phyloP scores from a whole-genome alignment of 495 filamentous ascomycete species.

The Apodospora peruviana region DNA sequence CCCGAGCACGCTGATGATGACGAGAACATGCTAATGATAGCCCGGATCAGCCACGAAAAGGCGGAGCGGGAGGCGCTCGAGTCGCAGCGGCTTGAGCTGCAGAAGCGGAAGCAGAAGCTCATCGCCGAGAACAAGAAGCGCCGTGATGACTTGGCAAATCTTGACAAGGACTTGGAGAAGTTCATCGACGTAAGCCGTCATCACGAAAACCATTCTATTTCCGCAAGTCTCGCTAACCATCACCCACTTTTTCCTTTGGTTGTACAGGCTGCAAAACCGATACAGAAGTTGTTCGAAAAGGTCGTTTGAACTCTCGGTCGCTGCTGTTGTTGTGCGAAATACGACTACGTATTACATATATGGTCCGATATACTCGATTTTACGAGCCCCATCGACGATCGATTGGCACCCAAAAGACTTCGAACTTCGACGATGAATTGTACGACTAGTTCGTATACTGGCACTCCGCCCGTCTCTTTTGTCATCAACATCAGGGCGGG shows the following conservation, averaged over 20 bases:
- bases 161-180: constrained; percentile 85
- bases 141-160: constrained; percentile 82
- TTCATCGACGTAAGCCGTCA: constrained; percentile 66
- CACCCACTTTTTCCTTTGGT: background rate
- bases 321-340: too few species aligned
- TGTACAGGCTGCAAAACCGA: constrained; percentile 71
- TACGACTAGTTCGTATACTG: too few species aligned
- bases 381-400: too few species aligned
- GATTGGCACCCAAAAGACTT: too few species aligned
- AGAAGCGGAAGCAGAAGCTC: constrained; percentile 85
- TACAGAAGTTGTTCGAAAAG: constrained; percentile 78
- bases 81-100: constrained; percentile 73
- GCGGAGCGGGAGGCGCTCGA: constrained; percentile 81
- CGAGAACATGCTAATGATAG: constrained; percentile 79
- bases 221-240: background rate
- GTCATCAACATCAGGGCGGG: too few species aligned
- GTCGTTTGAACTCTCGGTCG: constrained; percentile 34
- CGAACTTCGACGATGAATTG: too few species aligned
- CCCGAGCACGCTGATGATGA: constrained; percentile 66
- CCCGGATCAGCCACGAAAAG: constrained; percentile 88
- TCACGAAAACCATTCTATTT: background rate
- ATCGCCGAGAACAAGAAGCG: constrained; percentile 93
- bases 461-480: too few species aligned
- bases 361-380: too few species aligned
- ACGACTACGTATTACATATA: too few species aligned